These are phyloP conservation scores for Geotrichum aggregatum DNA, from an alignment of 1,139 yeast genomes.

Conservation along the genomic window DNA sequence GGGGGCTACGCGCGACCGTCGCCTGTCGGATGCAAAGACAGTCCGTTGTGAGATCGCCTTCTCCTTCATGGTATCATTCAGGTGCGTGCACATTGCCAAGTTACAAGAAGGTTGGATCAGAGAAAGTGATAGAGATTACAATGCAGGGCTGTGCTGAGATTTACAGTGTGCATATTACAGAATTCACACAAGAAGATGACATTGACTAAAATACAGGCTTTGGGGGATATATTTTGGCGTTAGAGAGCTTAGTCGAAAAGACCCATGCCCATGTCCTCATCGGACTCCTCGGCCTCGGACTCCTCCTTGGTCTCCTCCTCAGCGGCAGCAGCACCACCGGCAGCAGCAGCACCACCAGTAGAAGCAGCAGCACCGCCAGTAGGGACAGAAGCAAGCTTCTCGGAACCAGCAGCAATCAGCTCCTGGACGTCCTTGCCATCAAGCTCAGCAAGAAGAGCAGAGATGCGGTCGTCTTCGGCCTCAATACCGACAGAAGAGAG, in stretches of 20 bases:
- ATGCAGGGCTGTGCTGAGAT: too few species aligned
- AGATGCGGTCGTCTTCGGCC: constrained; percentile 85
- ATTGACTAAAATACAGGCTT: constrained; percentile 9
- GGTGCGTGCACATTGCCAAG: too few species aligned
- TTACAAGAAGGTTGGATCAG: too few species aligned
- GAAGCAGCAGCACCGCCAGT: constrained; percentile 92
- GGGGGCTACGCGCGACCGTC: too few species aligned
- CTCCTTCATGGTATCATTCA: too few species aligned
- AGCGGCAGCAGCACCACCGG: constrained; percentile 69
- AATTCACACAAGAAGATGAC: neutral
- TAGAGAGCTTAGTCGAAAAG: constrained; percentile 39
- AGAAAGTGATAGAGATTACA: too few species aligned
- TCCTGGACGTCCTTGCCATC: constrained; percentile 91
- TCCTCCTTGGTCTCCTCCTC: constrained; percentile 48
- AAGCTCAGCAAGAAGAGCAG: constrained; percentile 80
- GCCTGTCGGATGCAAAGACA: too few species aligned
- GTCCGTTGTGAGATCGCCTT: too few species aligned
- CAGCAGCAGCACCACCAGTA: constrained; percentile 65
- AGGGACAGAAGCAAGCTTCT: constrained; percentile 95
- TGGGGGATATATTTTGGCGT: neutral
- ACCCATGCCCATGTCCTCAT: constrained; percentile 52
- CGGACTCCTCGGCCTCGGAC: constrained; percentile 61
- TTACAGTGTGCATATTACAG: neutral
- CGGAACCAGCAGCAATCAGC: constrained; percentile 92
- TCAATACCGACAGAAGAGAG: constrained; percentile 93